These are phyloP conservation scores for Zygosaccharomyces sapae DNA, from an alignment of 1,139 yeast species.

Conservation along the genomic window DNA sequence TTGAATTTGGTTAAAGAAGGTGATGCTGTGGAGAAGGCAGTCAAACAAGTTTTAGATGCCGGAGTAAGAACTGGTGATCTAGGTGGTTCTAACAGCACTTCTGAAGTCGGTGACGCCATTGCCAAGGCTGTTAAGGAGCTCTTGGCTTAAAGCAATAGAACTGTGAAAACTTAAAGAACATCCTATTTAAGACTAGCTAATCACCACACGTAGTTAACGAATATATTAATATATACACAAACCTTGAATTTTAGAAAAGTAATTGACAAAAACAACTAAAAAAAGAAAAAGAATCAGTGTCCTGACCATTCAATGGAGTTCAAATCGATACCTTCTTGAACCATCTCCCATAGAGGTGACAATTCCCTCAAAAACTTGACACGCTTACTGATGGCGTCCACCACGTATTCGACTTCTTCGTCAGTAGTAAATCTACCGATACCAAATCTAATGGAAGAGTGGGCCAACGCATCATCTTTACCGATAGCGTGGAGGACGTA, in stretches of 20 bases:
- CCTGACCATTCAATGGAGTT: conserved; percentile 96
- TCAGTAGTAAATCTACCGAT: conserved; percentile 97
- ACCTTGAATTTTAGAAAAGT: neutral
- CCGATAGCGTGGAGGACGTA: conserved; percentile 95
- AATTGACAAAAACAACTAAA: neutral
- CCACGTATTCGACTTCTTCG: conserved; percentile 89
- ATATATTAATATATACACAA: conserved; percentile 10
- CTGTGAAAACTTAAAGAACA: no score
- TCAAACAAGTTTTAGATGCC: conserved; percentile 68
- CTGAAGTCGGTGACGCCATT: conserved; percentile 91
- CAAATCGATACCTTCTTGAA: conserved; percentile 95
- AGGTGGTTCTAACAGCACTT: conserved; percentile 72
- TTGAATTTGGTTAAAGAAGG: conserved; percentile 81
- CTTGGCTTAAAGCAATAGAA: no score
- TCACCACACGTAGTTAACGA: conserved; percentile 9
- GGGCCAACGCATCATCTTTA: conserved; percentile 97
- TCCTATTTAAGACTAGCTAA: no score
- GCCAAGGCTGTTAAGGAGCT: conserved; percentile 65
- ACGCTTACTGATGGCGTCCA: conserved; percentile 80
- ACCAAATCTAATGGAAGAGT: conserved; percentile 94
- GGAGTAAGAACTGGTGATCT: conserved; percentile 91
- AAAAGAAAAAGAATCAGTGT: conserved; percentile 44
- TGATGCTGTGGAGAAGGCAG: conserved; percentile 85
- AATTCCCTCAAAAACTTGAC: conserved; percentile 88
- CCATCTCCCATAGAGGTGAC: conserved; percentile 99